Conservation (phyloP, 257 asterid species). For the Nicotiana undulata region DNA sequence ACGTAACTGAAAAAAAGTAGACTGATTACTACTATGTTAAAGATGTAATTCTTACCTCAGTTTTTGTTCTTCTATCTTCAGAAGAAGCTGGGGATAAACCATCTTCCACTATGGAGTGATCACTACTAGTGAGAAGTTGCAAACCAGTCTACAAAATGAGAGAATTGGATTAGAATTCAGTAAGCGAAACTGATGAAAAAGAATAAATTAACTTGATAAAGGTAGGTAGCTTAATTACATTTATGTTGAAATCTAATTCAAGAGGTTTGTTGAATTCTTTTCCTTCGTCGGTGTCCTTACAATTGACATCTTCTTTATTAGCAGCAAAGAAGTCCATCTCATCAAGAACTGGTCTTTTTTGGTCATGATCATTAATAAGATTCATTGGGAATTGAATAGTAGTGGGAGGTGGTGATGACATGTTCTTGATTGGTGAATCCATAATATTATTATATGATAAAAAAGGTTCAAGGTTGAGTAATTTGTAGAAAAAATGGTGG, state of each 20-base stretch:
- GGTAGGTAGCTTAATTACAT: slow-evolving; percentile 43
- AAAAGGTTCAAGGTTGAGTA: slow-evolving; percentile 8
- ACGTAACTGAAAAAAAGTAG: not conserved
- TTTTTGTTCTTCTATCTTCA: slow-evolving; percentile 41
- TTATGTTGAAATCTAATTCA: slow-evolving; percentile 45
- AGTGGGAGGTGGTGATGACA: slow-evolving; percentile 31
- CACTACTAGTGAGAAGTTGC: slow-evolving; percentile 64
- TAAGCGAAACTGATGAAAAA: not conserved
- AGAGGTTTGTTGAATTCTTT: slow-evolving; percentile 16
- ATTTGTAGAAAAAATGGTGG: not conserved
- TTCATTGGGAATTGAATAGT: slow-evolving; percentile 72
- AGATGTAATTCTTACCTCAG: slow-evolving; percentile 37
- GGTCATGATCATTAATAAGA: slow-evolving; percentile 13
- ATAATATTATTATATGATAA: slow-evolving; percentile 9
- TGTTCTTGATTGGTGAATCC: slow-evolving; percentile 24
- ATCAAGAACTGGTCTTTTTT: slow-evolving; percentile 22
- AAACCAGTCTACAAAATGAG: slow-evolving; percentile 48
- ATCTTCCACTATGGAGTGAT: slow-evolving; percentile 53
- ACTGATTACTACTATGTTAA: too few species aligned
- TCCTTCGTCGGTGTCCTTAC: not conserved
- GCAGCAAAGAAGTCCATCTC: slow-evolving; percentile 79
- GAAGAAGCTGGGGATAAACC: slow-evolving; percentile 31
- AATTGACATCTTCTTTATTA: slow-evolving; percentile 22
- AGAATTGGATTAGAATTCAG: not conserved
- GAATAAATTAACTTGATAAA: not conserved